Evolutionary conservation across 192 early-diverging fungal genomes (phyloP).

Genomic region (Umbelopsis sp.): DNA sequence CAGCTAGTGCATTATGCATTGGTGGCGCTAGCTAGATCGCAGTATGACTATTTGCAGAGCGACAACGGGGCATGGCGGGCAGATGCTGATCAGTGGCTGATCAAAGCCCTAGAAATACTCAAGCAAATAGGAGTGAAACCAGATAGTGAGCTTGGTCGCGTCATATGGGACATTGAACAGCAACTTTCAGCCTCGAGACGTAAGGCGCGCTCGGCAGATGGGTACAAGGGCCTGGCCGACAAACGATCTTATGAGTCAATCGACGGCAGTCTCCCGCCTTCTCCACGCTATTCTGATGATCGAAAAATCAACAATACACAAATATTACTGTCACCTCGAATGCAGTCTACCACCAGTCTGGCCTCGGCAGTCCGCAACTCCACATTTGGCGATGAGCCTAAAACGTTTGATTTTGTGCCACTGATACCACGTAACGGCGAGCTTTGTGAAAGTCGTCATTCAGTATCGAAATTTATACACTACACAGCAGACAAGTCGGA

Average conservation of each 20-base stretch:
- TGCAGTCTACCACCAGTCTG: not conserved
- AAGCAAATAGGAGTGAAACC: not conserved
- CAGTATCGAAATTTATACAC: not conserved
- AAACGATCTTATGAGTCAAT: conserved; percentile 11
- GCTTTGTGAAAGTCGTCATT: not conserved
- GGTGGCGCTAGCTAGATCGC: not conserved
- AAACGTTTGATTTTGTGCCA: conserved; percentile 16
- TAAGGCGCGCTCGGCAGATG: not conserved
- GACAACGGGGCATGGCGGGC: not conserved
- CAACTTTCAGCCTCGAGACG: not conserved
- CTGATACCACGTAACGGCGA: conserved; percentile 6
- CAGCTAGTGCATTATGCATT: conserved; percentile 1
- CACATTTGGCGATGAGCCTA: not conserved
- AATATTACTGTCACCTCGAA: conserved; percentile 1
- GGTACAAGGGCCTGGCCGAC: not conserved
- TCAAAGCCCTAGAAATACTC: not conserved
- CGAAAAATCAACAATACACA: not conserved
- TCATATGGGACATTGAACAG: conserved; percentile 3
- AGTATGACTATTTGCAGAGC: not conserved
- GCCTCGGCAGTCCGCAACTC: not conserved
- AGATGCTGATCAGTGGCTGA: conserved; percentile 1
- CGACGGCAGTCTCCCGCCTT: not conserved
- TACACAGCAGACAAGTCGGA: conserved; percentile 5
- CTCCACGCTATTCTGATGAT: conserved; percentile 9
- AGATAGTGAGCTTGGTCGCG: not conserved